phyloP scores from a whole-genome alignment of 495 filamentous ascomycete species.

The Penicillium nucicola region DNA sequence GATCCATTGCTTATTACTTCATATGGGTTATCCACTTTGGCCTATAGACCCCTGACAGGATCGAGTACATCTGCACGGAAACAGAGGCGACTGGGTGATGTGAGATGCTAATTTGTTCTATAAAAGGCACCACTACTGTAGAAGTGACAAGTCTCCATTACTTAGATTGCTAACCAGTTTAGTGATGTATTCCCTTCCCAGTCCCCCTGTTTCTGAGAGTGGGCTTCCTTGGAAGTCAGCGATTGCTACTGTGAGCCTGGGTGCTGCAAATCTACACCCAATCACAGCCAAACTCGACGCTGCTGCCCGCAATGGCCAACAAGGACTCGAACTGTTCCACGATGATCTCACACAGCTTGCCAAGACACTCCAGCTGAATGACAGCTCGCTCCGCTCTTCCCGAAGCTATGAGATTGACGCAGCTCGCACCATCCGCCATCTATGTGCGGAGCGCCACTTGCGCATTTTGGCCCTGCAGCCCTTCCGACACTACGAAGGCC shows the following conservation, averaged over 20 bases:
- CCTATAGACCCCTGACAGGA: conserved; percentile 2
- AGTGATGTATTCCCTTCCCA: conserved; percentile 18
- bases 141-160: no score
- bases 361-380: conserved; percentile 7
- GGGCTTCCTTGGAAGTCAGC: conserved; percentile 21
- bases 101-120: conserved; percentile 6
- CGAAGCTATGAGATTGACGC: conserved; percentile 40
- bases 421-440: conserved; percentile 48
- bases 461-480: conserved; percentile 65
- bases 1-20: background rate
- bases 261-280: conserved; percentile 16
- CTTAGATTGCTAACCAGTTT: no score
- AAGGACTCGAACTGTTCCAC: conserved; percentile 26
- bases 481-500: conserved; percentile 71
- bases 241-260: conserved; percentile 26
- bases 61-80: conserved; percentile 11
- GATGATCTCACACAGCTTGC: conserved; percentile 26
- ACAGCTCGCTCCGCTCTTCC: conserved; percentile 6
- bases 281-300: conserved; percentile 21
- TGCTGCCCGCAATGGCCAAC: conserved; percentile 16
- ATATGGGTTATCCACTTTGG: background rate
- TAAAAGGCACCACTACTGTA: background rate
- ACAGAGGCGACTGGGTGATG: background rate
- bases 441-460: conserved; percentile 54
- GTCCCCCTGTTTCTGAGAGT: conserved; percentile 7